Percentiles rank a stretch among this genome's conserved stretches.
These are phyloP conservation scores for Henckelia pumila DNA, from an alignment of 257 asterid genomes.

Conservation along the genomic window DNA sequence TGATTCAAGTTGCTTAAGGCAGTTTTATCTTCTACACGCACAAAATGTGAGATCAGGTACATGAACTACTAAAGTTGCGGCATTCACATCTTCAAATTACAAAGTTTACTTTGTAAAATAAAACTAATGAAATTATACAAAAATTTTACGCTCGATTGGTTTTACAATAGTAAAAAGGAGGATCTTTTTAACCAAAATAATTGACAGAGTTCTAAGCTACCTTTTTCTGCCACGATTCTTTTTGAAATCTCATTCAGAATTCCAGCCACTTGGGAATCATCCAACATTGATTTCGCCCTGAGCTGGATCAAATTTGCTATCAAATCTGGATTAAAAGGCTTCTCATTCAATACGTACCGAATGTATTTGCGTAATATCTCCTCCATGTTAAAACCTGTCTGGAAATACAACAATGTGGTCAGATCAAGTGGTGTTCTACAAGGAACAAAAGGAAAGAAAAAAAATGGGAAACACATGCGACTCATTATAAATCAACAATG, in stretches of 20 bases:
- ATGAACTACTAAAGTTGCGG: too few relatives aligned
- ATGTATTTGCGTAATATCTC: slow-evolving; percentile 83
- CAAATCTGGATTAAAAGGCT: slow-evolving; percentile 80
- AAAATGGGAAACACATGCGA: slow-evolving; percentile 6
- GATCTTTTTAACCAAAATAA: neutral
- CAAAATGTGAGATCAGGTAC: too few relatives aligned
- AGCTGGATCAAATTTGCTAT: slow-evolving; percentile 77
- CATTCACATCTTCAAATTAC: slow-evolving; percentile 7
- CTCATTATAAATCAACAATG: slow-evolving; percentile 6
- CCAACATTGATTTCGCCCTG: slow-evolving; percentile 65
- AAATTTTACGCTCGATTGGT: slow-evolving; percentile 5
- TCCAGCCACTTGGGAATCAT: slow-evolving; percentile 75
- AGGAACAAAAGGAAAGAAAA: slow-evolving; percentile 8
- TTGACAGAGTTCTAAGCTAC: slow-evolving; percentile 35
- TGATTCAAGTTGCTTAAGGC: neutral
- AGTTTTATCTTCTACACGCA: neutral
- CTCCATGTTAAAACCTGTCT: slow-evolving; percentile 88
- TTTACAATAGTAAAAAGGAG: neutral
- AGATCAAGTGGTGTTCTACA: slow-evolving; percentile 26
- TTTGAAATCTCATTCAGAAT: slow-evolving; percentile 82
- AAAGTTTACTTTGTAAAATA: slow-evolving; percentile 5
- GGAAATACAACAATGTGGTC: slow-evolving; percentile 35
- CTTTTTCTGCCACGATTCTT: slow-evolving; percentile 86
- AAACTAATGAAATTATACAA: neutral
- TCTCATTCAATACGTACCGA: slow-evolving; percentile 88